Conservation (phyloP, 1,139 yeast species). For the Zygoascus sp. region DNA sequence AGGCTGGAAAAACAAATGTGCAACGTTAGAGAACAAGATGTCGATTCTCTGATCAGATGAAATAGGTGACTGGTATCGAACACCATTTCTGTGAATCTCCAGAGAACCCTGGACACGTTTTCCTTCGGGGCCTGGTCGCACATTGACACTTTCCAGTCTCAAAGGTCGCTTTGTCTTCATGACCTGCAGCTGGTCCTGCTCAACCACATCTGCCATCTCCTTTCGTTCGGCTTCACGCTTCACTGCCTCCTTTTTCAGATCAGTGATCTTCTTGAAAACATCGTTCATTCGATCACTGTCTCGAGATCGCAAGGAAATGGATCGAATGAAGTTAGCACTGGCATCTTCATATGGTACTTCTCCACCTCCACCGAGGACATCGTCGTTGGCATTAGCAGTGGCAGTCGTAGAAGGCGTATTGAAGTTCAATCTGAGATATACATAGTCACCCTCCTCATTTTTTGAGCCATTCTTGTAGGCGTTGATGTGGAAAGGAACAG, state of each 20-base stretch:
- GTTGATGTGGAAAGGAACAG: slow-evolving; percentile 96
- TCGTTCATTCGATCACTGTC: slow-evolving; percentile 92
- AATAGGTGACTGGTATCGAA: slow-evolving; percentile 78
- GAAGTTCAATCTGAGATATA: slow-evolving; percentile 84
- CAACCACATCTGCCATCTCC: slow-evolving; percentile 90
- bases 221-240: slow-evolving; percentile 88
- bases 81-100: slow-evolving; percentile 93
- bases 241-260: slow-evolving; percentile 85
- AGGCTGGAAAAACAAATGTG: slow-evolving; percentile 92
- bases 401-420: slow-evolving; percentile 84
- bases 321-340: slow-evolving; percentile 79
- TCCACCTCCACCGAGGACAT: slow-evolving; percentile 62
- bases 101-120: slow-evolving; percentile 90
- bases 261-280: slow-evolving; percentile 84
- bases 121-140: slow-evolving; percentile 95
- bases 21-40: slow-evolving; percentile 81
- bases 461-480: slow-evolving; percentile 92
- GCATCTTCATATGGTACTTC: slow-evolving; percentile 92
- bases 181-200: slow-evolving; percentile 84
- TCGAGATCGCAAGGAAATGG: slow-evolving; percentile 81
- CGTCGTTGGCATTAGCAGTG: slow-evolving; percentile 56
- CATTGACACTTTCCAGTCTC: slow-evolving; percentile 80
- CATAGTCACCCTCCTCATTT: slow-evolving; percentile 93
- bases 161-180: slow-evolving; percentile 75
- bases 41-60: slow-evolving; percentile 85